phyloP scores from a whole-genome alignment of 208 protist species.

The Leishmania braziliensis region DNA sequence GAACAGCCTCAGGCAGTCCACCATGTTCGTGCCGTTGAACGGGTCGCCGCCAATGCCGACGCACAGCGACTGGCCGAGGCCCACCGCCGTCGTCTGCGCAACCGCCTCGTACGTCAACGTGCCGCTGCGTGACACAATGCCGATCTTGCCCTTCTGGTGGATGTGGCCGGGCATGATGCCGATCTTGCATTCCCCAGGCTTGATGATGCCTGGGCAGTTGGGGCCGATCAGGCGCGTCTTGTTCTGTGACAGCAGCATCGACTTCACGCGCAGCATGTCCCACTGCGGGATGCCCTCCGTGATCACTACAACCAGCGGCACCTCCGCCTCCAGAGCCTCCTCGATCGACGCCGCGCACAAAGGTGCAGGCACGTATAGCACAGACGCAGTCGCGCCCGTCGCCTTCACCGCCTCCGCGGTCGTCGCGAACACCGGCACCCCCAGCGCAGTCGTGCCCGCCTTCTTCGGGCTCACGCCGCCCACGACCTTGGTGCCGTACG shows the following conservation, averaged over 20 bases:
- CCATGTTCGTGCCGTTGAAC: conserved; percentile 99
- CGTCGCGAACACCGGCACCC: conserved; percentile 95
- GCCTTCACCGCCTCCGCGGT: conserved; percentile 88
- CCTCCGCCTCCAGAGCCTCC: conserved; percentile 97
- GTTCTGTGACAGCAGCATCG: conserved; percentile 90
- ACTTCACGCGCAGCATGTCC: conserved; percentile 97
- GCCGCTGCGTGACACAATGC: conserved; percentile 98
- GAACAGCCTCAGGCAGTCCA: conserved; percentile 97
- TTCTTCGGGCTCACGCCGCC: conserved; percentile 97
- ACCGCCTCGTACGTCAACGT: conserved; percentile 99
- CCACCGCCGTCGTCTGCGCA: conserved; percentile 96
- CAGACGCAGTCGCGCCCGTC: conserved; percentile 94
- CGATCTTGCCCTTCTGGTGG: conserved; percentile 98
- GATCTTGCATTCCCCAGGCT: conserved; percentile 99
- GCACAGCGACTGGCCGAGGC: conserved; percentile 96
- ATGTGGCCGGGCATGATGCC: conserved; percentile 99
- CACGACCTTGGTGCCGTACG: conserved; percentile 99
- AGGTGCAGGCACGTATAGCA: conserved; percentile 98
- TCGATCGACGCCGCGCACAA: conserved; percentile 95
- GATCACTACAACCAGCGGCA: conserved; percentile 98
- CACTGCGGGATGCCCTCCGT: conserved; percentile 99
- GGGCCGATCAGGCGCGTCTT: conserved; percentile 97
- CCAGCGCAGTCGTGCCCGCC: conserved; percentile 94
- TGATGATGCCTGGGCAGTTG: conserved; percentile 99
- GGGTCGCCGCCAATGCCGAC: conserved; percentile 99